Percentiles rank a stretch among this genome's conserved stretches.
phyloP scores from a whole-genome alignment of 2,329 filamentous ascomycete species.

The Eurotiales sp. region DNA sequence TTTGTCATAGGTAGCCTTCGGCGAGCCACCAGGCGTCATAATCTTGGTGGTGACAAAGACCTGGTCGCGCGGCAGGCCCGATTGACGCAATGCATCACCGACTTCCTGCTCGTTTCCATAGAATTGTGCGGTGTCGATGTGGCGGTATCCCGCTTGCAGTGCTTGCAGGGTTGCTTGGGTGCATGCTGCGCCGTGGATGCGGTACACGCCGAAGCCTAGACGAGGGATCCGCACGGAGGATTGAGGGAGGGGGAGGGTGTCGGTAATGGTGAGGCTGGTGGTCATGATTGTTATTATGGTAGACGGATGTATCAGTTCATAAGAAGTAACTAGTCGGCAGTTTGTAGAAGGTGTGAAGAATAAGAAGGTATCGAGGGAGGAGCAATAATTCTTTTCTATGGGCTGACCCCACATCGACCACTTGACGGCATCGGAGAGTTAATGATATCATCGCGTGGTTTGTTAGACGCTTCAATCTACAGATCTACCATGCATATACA shows the following conservation, averaged over 20 bases:
- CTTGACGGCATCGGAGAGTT: constrained; percentile 3
- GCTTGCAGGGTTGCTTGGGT: constrained; percentile 57
- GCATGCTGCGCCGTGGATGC: constrained; percentile 53
- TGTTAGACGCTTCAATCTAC: too few relatives aligned
- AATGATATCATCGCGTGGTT: constrained; percentile 7
- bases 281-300: constrained; percentile 23
- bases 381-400: not conserved
- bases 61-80: constrained; percentile 50
- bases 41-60: constrained; percentile 72
- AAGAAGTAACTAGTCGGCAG: too few relatives aligned
- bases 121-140: constrained; percentile 61
- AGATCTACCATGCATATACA: too few relatives aligned
- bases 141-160: constrained; percentile 49
- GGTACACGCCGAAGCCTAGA: constrained; percentile 70
- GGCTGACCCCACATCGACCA: constrained; percentile 5
- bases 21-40: constrained; percentile 49
- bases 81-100: constrained; percentile 58
- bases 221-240: constrained; percentile 56
- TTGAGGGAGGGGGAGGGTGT: constrained; percentile 50
- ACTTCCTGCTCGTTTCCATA: constrained; percentile 69
- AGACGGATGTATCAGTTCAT: too few relatives aligned
- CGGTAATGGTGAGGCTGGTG: constrained; percentile 42
- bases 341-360: not conserved
- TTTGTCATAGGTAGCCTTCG: constrained; percentile 58
- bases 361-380: not conserved